phyloP scores from a whole-genome alignment of 306 rosid genomes.

The Trifolium dubium region DNA sequence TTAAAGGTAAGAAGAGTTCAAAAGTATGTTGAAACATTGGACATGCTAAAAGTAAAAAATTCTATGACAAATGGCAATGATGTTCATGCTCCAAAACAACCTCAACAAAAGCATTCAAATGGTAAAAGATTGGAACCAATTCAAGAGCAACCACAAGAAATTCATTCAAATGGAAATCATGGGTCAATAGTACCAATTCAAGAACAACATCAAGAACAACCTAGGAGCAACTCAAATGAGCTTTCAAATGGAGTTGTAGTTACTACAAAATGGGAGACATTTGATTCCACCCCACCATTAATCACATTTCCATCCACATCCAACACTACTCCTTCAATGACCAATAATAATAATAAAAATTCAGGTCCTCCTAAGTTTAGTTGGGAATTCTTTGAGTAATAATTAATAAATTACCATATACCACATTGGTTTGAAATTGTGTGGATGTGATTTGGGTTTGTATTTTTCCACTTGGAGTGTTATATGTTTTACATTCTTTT shows the following conservation, averaged over 20 bases:
- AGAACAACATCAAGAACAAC: constrained; percentile 51
- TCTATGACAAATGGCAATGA: constrained; percentile 54
- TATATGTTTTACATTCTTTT: constrained; percentile 69
- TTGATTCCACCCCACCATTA: constrained; percentile 64
- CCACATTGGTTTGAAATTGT: constrained; percentile 44
- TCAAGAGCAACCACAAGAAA: constrained; percentile 55
- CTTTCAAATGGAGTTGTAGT: constrained; percentile 61
- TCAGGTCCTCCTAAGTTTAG: constrained; percentile 68
- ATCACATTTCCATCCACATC: constrained; percentile 53
- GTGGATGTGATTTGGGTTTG: constrained; percentile 69
- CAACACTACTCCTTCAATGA: constrained; percentile 39
- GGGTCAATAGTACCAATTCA: constrained; percentile 53
- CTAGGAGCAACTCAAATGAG: constrained; percentile 45
- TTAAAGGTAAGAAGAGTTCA: constrained; percentile 93
- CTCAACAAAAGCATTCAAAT: constrained; percentile 52
- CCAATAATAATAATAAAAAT: constrained; percentile 37
- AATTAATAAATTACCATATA: constrained; percentile 41
- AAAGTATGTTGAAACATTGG: constrained; percentile 89
- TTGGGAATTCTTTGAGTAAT: constrained; percentile 80
- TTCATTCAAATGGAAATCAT: constrained; percentile 32
- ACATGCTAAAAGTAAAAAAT: constrained; percentile 76
- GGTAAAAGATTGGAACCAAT: constrained; percentile 54
- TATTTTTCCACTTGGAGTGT: constrained; percentile 58
- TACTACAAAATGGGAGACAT: constrained; percentile 92
- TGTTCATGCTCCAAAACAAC: constrained; percentile 39